Evolutionary conservation across 1,139 yeast species (phyloP).

Genomic region (Wickerhamiella pararugosa): DNA sequence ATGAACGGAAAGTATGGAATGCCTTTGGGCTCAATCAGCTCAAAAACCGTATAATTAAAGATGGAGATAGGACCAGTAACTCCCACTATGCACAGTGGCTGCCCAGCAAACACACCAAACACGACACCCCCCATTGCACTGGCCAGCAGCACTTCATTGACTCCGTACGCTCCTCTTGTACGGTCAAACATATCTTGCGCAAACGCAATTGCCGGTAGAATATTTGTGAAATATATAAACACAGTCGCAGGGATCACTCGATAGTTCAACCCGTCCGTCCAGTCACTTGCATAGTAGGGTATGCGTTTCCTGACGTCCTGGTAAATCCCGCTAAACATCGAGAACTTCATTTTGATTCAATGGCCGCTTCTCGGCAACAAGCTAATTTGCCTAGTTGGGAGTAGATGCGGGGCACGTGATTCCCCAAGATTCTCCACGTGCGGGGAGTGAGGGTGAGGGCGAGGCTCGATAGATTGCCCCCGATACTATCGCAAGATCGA

Average conservation of each 20-base stretch:
- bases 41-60: constrained; percentile 82
- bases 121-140: constrained; percentile 81
- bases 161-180: constrained; percentile 75
- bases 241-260: constrained; percentile 78
- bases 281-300: constrained; percentile 63
- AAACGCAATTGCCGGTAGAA: constrained; percentile 88
- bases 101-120: constrained; percentile 77
- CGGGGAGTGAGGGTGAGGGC: too few species aligned
- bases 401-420: too few species aligned
- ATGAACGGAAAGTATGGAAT: constrained; percentile 78
- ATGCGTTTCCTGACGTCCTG: constrained; percentile 40
- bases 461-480: too few species aligned
- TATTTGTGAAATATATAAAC: constrained; percentile 72
- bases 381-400: too few species aligned
- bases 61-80: constrained; percentile 87
- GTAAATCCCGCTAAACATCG: constrained; percentile 31
- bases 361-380: too few species aligned
- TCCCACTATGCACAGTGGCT: constrained; percentile 92
- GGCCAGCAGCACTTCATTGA: constrained; percentile 72
- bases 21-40: constrained; percentile 47
- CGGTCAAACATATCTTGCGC: constrained; percentile 93
- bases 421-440: too few species aligned
- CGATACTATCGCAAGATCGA: too few species aligned
- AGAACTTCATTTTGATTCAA: neutral
- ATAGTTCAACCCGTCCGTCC: constrained; percentile 72